Evolutionary conservation across 2,329 filamentous ascomycete species (phyloP).

Genomic region (Seiridium cupressi): DNA sequence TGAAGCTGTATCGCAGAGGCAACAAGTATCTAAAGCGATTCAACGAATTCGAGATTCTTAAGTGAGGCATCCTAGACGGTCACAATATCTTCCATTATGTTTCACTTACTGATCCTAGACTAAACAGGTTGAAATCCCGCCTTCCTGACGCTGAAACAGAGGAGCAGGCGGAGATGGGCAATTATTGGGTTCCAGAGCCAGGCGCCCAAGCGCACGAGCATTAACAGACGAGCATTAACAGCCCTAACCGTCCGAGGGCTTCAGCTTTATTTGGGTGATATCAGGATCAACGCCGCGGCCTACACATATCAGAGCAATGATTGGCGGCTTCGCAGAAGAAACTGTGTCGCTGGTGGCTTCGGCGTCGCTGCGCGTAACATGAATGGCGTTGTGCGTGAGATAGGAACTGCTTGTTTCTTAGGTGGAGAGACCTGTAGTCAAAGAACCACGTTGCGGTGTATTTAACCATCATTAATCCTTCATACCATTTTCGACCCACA

Average conservation of each 20-base stretch:
- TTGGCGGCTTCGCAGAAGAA: too few relatives aligned
- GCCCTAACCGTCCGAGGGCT: too few relatives aligned
- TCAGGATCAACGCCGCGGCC: too few relatives aligned
- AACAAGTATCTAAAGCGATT: constrained; percentile 67
- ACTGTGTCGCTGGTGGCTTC: too few relatives aligned
- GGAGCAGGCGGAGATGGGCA: neutral
- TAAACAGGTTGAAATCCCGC: neutral
- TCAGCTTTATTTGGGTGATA: too few relatives aligned
- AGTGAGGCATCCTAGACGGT: constrained; percentile 45
- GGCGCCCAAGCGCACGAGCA: too few relatives aligned
- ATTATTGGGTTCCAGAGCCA: neutral
- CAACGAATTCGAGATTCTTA: constrained; percentile 76
- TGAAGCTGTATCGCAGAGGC: constrained; percentile 74
- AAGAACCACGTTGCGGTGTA: neutral
- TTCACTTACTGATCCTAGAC: neutral
- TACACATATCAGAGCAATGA: too few relatives aligned
- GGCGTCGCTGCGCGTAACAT: too few relatives aligned
- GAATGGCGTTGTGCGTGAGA: too few relatives aligned
- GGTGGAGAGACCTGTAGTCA: too few relatives aligned
- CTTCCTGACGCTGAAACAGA: neutral
- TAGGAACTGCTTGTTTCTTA: too few relatives aligned
- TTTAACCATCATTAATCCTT: constrained; percentile 14
- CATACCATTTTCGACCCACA: constrained; percentile 63
- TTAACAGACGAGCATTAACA: too few relatives aligned
- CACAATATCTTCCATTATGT: neutral